Conservation (phyloP, 1,139 yeast genomes). For the Suhomyces wounanorum region DNA sequence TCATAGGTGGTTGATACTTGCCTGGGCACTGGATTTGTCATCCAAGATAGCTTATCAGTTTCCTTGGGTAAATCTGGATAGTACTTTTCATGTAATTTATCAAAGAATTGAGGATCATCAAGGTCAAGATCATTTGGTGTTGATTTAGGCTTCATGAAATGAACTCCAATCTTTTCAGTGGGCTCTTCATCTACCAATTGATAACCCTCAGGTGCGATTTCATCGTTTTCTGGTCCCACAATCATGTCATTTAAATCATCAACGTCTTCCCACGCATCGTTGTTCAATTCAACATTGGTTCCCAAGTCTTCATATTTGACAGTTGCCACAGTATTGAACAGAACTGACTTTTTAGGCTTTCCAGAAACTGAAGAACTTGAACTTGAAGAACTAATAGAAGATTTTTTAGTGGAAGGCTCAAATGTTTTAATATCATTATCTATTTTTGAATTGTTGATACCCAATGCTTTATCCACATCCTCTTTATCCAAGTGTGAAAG, state of each 20-base stretch:
- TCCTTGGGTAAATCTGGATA: conserved; percentile 89
- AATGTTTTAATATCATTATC: conserved; percentile 14
- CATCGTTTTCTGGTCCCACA: conserved; percentile 24
- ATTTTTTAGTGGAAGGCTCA: neutral
- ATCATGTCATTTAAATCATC: conserved; percentile 37
- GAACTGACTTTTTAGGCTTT: conserved; percentile 33
- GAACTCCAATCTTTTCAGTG: conserved; percentile 47
- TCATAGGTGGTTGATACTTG: conserved; percentile 53
- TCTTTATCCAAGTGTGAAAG: conserved; percentile 38
- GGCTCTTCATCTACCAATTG: conserved; percentile 36
- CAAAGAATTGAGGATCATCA: conserved; percentile 75
- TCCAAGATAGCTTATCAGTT: conserved; percentile 85
- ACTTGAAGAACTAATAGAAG: neutral
- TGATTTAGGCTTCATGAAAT: conserved; percentile 59
- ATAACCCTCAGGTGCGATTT: conserved; percentile 45
- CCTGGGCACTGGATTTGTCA: conserved; percentile 64
- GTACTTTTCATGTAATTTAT: conserved; percentile 78
- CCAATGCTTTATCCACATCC: conserved; percentile 45
- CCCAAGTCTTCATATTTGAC: conserved; percentile 41
- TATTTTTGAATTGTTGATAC: conserved; percentile 21
- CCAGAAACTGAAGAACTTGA: conserved; percentile 7
- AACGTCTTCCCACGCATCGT: conserved; percentile 47
- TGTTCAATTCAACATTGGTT: conserved; percentile 26
- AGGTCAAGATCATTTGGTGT: conserved; percentile 51
- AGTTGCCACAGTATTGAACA: conserved; percentile 44